Evolutionary conservation across 257 asterid genomes (phyloP), one percentile per base, ranked within the genome.

Genomic region (Lavandula angustifolia): DNA sequence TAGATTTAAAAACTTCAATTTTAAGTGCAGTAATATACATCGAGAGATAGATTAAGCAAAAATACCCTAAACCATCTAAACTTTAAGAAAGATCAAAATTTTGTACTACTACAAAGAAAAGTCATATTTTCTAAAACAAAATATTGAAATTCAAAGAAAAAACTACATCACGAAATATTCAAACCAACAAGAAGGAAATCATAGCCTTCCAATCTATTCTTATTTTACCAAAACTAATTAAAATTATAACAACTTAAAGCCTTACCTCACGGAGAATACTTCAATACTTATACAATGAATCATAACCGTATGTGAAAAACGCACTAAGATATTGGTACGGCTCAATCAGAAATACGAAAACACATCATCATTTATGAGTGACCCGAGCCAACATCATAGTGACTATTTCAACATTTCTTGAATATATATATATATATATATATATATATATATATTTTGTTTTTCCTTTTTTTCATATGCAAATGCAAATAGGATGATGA

Each of bases 241-340:
- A 42, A 33, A 14, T 14, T 2, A 48, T 22, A 65, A 8, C 60
- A 66, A 43, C n/a, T 0, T 34, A 56, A 53, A 54, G 41, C 40
- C 43, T 37, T 52, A 62, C 71, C 52, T 43, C 43, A 47, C 17
- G 62, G 46, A 32, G 5, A 18, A 22, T 22, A 1, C 16, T 0
- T 17, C 2, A 44, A 44, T n/a, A 37, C 31, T 6, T 6, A 51
- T 17, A 37, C n/a, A 54, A 14, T 29, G 38, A 31, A 6, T 35
- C 44, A 11, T n/a, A 12, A 29, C 16, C 22, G 33, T 3, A 46
- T 22, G 54, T 77, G 79, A 80, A 82, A 74, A 72, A 54, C 64
- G 57, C 81, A 72, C 82, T 78, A 56, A 70, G 86, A 85, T 85
- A 80, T 85, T 85, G 92, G 85, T 85, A 60, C 86, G 87, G 83